Conservation (phyloP, 257 asterid genomes). For the Nicotiana knightiana region DNA sequence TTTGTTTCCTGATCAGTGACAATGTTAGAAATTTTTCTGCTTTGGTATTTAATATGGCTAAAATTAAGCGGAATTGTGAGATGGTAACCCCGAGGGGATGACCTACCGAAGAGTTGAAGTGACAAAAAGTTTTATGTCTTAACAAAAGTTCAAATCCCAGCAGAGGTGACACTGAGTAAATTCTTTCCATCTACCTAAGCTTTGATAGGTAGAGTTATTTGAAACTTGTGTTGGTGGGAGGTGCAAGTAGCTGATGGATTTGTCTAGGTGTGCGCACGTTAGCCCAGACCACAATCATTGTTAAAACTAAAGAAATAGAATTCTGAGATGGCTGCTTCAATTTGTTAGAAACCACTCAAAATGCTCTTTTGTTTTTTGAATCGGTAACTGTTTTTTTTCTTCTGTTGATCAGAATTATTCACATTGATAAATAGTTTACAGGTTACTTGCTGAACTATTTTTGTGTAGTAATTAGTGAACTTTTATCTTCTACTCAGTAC, state of each 20-base stretch:
- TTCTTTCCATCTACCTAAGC: no score
- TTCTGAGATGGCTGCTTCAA: not conserved
- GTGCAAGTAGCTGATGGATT: no score
- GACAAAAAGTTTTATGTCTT: no score
- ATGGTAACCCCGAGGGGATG: not conserved
- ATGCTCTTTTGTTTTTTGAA: not conserved
- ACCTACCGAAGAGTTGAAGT: not conserved
- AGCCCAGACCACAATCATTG: not conserved
- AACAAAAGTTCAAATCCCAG: no score
- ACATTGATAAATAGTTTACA: not conserved
- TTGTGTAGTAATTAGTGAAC: not conserved
- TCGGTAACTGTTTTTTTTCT: not conserved
- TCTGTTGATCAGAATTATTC: not conserved
- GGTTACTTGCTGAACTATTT: not conserved
- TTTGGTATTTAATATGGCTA: not conserved
- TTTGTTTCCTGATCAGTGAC: no score
- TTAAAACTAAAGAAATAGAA: not conserved
- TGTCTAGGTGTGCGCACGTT: no score
- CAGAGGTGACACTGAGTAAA: no score
- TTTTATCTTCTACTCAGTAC: not conserved
- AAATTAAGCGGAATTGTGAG: not conserved
- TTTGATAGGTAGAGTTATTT: no score
- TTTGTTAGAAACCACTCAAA: not conserved
- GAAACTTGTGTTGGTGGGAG: no score
- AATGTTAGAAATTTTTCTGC: not conserved